Base-by-base conservation (phyloP, 768 basidiomycete species). In the Dentipellis sp. region DNA sequence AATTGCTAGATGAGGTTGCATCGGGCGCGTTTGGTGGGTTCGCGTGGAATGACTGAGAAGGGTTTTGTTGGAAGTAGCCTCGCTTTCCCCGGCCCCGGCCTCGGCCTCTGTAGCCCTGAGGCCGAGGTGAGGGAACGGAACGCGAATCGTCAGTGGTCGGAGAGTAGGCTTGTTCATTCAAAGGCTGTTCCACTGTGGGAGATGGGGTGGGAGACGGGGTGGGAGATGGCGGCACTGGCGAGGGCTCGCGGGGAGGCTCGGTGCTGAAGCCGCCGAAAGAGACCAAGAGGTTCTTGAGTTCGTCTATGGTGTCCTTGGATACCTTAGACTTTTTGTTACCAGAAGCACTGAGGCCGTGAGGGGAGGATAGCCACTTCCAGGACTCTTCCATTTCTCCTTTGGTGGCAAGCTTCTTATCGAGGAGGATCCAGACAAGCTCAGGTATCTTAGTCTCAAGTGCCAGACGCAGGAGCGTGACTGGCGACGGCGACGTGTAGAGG, bases 361-460 rank as follows among this genome's bases (percentile, higher is more conserved):
- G 65, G 48, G 66, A 63, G 36, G 76, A 77, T 10, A 71, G 76
- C 22, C 78, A 69, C 63, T 72, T 64, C 83, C 81, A 85, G 0
- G 75, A 75, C 36, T 76, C 68, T 57, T 69, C 70, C 54, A 83
- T 76, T 23, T 83, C 82, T 16, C 74, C 65, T 40, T 70, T 58
- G 51, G 67, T 73, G 23, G 78, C 76, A 21, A 88, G 72, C n/a
- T 70, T 71, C 46, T 76, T 81, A 50, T 85, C 77, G 29, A 88
- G 76, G 51, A 88, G 68, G 69, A 78, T 72, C 77, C 78, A 84
- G 22, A 86, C 78, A 37, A 81, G 70, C 61, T 86, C 80, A 10
- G 85, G 85, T 62, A 84, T 78, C 53, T 70, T 66, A 12, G 84
- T 84, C 60, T 78, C 72, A 46, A 88, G 54, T 22, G 87, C 82